These are phyloP conservation scores for Chloranthus sessilifolius DNA, from an alignment of 164 flowering plant genomes.

Conservation along the genomic window DNA sequence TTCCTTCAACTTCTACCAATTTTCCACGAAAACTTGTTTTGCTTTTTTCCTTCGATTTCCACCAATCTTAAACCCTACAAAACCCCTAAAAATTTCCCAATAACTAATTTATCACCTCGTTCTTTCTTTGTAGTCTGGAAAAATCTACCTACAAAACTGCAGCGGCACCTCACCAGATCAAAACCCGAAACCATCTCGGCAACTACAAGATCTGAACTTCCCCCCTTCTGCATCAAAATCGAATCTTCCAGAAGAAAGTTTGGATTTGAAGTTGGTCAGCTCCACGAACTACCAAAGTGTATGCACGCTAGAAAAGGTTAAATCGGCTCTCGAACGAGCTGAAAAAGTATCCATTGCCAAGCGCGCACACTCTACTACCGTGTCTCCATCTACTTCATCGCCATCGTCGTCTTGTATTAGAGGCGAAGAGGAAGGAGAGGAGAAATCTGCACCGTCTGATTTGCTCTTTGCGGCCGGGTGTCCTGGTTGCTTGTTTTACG, in stretches of 20 bases:
- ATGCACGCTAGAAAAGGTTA: slow-evolving; percentile 2
- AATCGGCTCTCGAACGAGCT: neutral
- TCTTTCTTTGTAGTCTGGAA: slow-evolving; percentile 76
- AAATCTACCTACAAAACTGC: slow-evolving; percentile 8
- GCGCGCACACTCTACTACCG: no score
- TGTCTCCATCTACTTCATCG: no score
- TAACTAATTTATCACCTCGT: no score
- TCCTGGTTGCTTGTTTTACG: slow-evolving; percentile 66
- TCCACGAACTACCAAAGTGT: neutral
- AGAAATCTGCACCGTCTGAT: neutral
- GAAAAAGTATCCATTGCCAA: no score
- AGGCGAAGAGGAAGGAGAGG: slow-evolving; percentile 4
- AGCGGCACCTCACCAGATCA: no score
- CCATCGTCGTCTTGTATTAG: no score
- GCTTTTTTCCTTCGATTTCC: no score
- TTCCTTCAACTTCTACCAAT: no score
- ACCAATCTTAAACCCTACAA: no score
- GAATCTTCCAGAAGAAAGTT: slow-evolving; percentile 4
- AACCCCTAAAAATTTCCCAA: no score
- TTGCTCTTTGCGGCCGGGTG: slow-evolving; percentile 57
- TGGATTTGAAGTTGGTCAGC: no score
- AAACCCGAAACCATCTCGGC: slow-evolving; percentile 20
- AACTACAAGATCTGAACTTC: slow-evolving; percentile 47
- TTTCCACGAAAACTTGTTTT: no score
- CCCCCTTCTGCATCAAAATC: slow-evolving; percentile 25